Evolutionary conservation across 164 flowering plant genomes (phyloP).

Genomic region (Berberis vulgaris): DNA sequence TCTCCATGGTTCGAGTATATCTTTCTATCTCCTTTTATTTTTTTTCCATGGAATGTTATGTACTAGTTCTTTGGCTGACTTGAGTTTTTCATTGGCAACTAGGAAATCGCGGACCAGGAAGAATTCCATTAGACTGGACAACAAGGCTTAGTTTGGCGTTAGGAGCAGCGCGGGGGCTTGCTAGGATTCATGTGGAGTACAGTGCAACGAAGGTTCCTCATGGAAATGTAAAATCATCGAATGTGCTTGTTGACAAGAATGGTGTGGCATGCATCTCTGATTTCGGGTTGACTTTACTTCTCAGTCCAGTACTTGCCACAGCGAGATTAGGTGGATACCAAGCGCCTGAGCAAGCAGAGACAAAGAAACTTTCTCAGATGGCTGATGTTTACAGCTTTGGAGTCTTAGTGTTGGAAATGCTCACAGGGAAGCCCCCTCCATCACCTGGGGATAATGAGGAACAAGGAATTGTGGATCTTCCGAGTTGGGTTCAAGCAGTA

Average conservation of each 20-base stretch:
- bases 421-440: slow-evolving; percentile 56
- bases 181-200: slow-evolving; percentile 66
- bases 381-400: slow-evolving; percentile 92
- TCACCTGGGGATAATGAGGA: slow-evolving; percentile 24
- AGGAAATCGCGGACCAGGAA: slow-evolving; percentile 87
- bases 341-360: slow-evolving; percentile 82
- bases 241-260: slow-evolving; percentile 76
- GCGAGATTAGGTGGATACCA: slow-evolving; percentile 83
- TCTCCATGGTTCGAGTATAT: slow-evolving; percentile 55
- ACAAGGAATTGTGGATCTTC: slow-evolving; percentile 43
- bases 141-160: slow-evolving; percentile 76
- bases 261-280: slow-evolving; percentile 86
- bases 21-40: background rate
- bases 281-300: slow-evolving; percentile 72
- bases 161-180: slow-evolving; percentile 88
- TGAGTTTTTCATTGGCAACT: background rate
- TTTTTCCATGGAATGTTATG: background rate
- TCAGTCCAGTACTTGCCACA: slow-evolving; percentile 70
- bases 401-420: slow-evolving; percentile 68
- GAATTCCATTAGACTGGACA: slow-evolving; percentile 95
- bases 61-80: background rate
- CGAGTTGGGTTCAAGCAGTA: slow-evolving; percentile 83
- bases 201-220: slow-evolving; percentile 58
- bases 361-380: slow-evolving; percentile 60
- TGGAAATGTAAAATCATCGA: slow-evolving; percentile 86